Evolutionary conservation across 345 rosid species (phyloP).

Genomic region (Raphanus sativus): DNA sequence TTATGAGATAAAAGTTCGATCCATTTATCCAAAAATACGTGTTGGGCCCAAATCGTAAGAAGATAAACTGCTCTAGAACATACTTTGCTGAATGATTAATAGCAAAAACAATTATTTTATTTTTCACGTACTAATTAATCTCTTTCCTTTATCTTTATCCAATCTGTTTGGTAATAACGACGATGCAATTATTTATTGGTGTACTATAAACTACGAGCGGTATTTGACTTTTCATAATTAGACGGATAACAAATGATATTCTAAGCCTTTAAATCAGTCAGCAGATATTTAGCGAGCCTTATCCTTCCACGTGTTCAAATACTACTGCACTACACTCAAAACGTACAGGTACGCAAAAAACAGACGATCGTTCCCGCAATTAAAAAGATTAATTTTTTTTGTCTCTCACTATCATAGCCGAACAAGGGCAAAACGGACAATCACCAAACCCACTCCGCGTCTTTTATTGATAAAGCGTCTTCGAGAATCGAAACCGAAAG

Average conservation of each 20-base stretch:
- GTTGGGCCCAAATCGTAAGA: too few relatives aligned
- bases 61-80: too few relatives aligned
- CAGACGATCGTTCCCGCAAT: neutral
- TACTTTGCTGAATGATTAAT: too few relatives aligned
- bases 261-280: neutral
- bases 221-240: conserved; percentile 26
- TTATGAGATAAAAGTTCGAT: too few relatives aligned
- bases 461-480: conserved; percentile 27
- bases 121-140: too few relatives aligned
- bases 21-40: too few relatives aligned
- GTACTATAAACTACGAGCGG: neutral
- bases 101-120: too few relatives aligned
- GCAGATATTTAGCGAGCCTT: conserved; percentile 24
- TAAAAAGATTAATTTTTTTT: conserved; percentile 2
- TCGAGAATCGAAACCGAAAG: conserved; percentile 21
- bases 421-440: conserved; percentile 24
- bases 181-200: neutral
- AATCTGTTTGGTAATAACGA: neutral
- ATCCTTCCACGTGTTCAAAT: conserved; percentile 8
- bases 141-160: neutral
- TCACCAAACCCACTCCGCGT: conserved; percentile 14
- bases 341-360: neutral
- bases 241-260: neutral
- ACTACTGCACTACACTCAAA: neutral
- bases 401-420: conserved; percentile 20